Percentiles rank a stretch among this genome's conserved stretches.
These are phyloP conservation scores for Brassica rapa DNA, from an alignment of 345 rosid species.

Conservation along the genomic window DNA sequence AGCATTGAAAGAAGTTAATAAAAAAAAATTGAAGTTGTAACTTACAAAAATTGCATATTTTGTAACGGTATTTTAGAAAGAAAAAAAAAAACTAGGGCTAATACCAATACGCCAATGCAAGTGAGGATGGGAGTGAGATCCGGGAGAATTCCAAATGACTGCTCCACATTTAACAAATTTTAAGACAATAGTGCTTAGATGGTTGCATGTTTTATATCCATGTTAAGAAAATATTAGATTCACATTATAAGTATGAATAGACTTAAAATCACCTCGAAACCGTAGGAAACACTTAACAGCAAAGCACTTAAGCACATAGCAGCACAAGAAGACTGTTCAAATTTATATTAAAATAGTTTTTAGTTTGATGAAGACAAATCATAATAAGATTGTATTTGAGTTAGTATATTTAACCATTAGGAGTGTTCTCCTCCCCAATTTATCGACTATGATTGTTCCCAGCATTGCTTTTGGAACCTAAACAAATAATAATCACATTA, in stretches of 20 bases:
- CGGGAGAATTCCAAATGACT: conserved; percentile 39
- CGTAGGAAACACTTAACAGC: conserved; percentile 48
- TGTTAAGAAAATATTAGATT: not conserved
- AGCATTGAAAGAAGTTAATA: not conserved
- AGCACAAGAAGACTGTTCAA: conserved; percentile 43
- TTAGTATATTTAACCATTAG: conserved; percentile 36
- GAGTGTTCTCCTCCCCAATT: conserved; percentile 44
- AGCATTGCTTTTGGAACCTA: conserved; percentile 43
- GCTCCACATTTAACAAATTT: not conserved
- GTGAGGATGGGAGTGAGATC: conserved; percentile 37
- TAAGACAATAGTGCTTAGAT: conserved; percentile 14
- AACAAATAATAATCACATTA: not conserved
- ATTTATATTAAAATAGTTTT: not conserved
- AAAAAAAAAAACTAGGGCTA: not conserved
- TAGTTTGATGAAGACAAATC: not conserved
- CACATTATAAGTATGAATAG: not conserved
- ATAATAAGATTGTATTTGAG: not conserved
- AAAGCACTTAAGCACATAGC: conserved; percentile 43
- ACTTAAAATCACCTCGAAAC: conserved; percentile 43
- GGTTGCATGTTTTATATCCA: not conserved
- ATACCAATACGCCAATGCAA: conserved; percentile 40
- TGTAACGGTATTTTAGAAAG: no score
- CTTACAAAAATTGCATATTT: not conserved
- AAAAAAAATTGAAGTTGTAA: not conserved
- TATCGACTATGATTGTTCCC: conserved; percentile 44